Evolutionary conservation across 129 eudicot species (phyloP), one percentile per base, ranked within the genome.

Genomic region (Flaveria trinervia): DNA sequence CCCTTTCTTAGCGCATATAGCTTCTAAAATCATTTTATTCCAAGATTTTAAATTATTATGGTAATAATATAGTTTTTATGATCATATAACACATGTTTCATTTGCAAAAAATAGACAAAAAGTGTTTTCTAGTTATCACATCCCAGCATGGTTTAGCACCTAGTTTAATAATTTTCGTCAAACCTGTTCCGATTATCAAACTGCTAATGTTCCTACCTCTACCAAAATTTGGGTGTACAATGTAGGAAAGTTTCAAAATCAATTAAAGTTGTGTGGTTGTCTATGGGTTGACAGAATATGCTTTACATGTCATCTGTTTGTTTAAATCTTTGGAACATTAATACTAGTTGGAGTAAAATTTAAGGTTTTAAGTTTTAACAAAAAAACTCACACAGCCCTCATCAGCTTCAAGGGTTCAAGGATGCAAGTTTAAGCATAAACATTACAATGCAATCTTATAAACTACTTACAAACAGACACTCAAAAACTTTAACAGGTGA

Each of bases 401-500:
- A 4, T 36, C 41, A 36, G 41, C 41, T 36, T 5, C 41, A 5
- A 36, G 6, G 41, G 41, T 36, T 36, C 41, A 5, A 36, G 41
- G 41, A 36, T 36, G 1, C 41, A 36, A 18, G 3, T 18, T 55
- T 18, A n/a, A n/a, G 62, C 62, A 55, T 55, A 55, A 55, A 55
- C 18, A 20, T 55, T 17, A 18, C 46, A 13, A 68, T 10, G 16
- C 9, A 36, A 62, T 45, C 44, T 46, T 67, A 77, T 41, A 52
- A 15, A 78, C 16, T 36, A 70, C 77, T 59, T 60, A 71, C 62
- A 60, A 15, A 30, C 45, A 71, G 49, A 51, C 30, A 17, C 68
- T 73, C 50, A 36, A 43, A 62, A 65, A 55, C 36, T 85, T 67
- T 85, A 79, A 82, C 84, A 81, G 72, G 87, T 87, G 79, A 66